Percentiles rank a stretch among this genome's conserved stretches.
Conservation (phyloP, 2,329 filamentous ascomycete genomes). For the Penicillium sp. region DNA sequence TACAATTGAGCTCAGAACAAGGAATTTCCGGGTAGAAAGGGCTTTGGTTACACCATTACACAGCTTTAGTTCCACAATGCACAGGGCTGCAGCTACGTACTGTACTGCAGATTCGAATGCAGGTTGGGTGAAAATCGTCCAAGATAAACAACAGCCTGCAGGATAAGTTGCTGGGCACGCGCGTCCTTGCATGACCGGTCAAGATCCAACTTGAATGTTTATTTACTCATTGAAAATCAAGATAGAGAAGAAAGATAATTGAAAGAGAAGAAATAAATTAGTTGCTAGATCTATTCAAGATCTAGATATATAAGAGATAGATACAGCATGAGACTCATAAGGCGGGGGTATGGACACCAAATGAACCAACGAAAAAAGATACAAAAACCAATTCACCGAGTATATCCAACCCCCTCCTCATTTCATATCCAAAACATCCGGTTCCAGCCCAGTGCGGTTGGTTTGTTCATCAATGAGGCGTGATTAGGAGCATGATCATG, state of each 20-base stretch:
- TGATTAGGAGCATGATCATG: conserved; percentile 10
- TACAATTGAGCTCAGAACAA: no score
- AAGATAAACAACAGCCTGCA: background rate
- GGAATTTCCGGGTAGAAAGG: background rate
- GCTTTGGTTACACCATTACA: background rate
- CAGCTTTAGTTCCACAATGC: background rate
- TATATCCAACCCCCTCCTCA: conserved; percentile 12
- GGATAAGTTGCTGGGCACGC: background rate
- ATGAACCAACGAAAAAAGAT: conserved; percentile 6
- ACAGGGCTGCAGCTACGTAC: background rate
- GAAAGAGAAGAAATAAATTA: background rate
- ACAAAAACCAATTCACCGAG: background rate
- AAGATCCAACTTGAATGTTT: background rate
- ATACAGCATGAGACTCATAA: conserved; percentile 4
- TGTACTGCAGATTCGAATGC: background rate
- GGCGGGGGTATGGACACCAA: conserved; percentile 3
- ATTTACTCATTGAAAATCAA: background rate
- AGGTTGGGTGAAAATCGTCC: background rate
- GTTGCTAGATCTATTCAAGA: background rate
- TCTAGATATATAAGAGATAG: conserved; percentile 1
- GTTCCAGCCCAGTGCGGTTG: conserved; percentile 22
- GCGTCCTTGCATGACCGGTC: background rate
- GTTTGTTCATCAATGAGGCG: conserved; percentile 20
- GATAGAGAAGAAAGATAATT: background rate
- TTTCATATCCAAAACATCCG: conserved; percentile 11